phyloP scores from a whole-genome alignment of 768 basidiomycete genomes.

The Lactarius indigo region DNA sequence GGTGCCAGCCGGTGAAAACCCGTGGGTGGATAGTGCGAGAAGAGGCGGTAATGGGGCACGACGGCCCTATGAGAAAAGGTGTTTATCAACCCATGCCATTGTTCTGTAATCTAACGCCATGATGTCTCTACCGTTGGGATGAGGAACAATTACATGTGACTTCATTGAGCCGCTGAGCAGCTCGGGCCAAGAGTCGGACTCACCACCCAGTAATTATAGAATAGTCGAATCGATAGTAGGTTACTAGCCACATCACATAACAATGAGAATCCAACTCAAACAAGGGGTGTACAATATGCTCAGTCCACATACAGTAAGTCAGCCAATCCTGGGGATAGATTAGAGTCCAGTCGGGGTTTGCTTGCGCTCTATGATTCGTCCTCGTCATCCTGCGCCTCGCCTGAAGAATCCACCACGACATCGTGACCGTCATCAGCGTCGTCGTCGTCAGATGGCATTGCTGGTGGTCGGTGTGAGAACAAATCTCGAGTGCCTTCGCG shows the following conservation, averaged over 20 bases:
- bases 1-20: too few relatives aligned
- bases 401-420: conserved; percentile 1
- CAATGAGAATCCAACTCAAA: background rate
- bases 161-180: too few relatives aligned
- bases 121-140: too few relatives aligned
- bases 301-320: background rate
- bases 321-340: background rate
- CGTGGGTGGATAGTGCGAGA: too few relatives aligned
- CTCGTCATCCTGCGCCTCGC: background rate
- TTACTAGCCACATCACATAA: background rate
- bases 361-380: background rate
- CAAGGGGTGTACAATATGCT: background rate
- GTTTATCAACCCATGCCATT: too few relatives aligned
- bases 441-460: conserved; percentile 31
- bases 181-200: too few relatives aligned
- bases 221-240: too few relatives aligned
- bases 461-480: conserved; percentile 45
- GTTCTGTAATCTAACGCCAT: too few relatives aligned
- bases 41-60: too few relatives aligned
- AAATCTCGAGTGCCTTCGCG: conserved; percentile 57
- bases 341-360: background rate
- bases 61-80: too few relatives aligned
- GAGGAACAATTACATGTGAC: too few relatives aligned
- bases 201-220: too few relatives aligned
- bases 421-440: conserved; percentile 30